Base-by-base conservation (phyloP, 345 rosid species). In the Boechera stricta region DNA sequence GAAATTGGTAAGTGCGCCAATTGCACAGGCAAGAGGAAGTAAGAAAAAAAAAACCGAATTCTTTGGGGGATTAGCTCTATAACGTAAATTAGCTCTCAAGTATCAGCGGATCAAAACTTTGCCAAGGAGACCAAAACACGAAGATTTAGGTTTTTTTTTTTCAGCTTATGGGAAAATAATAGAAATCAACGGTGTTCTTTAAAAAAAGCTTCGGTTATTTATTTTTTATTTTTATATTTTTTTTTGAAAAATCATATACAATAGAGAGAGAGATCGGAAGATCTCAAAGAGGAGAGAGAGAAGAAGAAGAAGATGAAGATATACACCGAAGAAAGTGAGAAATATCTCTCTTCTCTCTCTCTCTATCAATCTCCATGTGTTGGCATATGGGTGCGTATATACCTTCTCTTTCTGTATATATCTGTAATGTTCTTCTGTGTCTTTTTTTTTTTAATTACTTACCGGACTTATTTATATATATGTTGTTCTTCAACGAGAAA, bases 321-420 rank as follows among this genome's bases (percentile, higher is more conserved):
- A 54, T 41, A 44, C 5, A 59, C 28, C 49, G 59, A 38, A 59
- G 68, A 66, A 75, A 75, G 56, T 31, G 69, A 76, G 67, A 58
- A 49, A 63, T 38, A 65, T 53, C 3, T 73, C 45, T 77, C 36
- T 62, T 76, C 51, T 44, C 48, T 42, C 47, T 48, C 44, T 53
- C 26, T 63, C 51, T 58, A 16, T 71, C 55, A 56, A 56, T 83
- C 75, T 67, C 32, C 54, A 58, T 69, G 69, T 71, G 79, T 67
- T 59, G 35, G 74, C 67, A 79, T 74, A 74, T 74, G 77, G 42
- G 24, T 71, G 21, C 74, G 62, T 66, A 31, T 67, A 77, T 61
- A 70, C 79, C 84, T 80, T 81, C 68, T 68, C 80, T 77, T 73
- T 57, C 58, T 61, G 55, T 59, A 13, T 74, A 52, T 78, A 59